Evolutionary conservation across 352 stramenopile genomes (phyloP).

Genomic region (Phytophthora megakarya): DNA sequence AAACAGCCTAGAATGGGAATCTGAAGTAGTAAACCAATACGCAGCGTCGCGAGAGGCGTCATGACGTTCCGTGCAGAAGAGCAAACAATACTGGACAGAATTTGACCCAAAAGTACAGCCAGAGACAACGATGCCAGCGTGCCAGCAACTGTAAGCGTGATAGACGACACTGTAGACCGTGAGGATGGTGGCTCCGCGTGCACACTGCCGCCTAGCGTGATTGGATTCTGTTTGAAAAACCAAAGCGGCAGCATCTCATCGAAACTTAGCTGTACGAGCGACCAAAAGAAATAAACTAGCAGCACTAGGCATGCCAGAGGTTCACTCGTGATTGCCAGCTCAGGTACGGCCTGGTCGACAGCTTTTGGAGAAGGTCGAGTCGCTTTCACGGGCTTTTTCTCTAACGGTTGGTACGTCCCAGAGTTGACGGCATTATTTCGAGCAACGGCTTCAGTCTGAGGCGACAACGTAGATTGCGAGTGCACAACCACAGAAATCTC

Average conservation of each 20-base stretch:
- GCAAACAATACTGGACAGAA: conserved; percentile 57
- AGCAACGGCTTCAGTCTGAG: conserved; percentile 49
- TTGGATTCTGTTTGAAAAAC: conserved; percentile 76
- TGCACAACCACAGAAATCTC: conserved; percentile 78
- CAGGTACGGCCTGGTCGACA: conserved; percentile 31
- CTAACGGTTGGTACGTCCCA: conserved; percentile 32
- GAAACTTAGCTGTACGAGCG: conserved; percentile 73
- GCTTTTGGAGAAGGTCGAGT: conserved; percentile 25
- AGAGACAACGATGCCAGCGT: conserved; percentile 59
- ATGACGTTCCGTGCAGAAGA: conserved; percentile 59
- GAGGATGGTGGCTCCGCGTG: conserved; percentile 44
- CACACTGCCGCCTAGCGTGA: conserved; percentile 42
- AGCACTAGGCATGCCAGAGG: conserved; percentile 72
- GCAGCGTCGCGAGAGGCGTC: conserved; percentile 78
- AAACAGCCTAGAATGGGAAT: conserved; percentile 72
- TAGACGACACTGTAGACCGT: conserved; percentile 49
- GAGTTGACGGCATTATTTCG: conserved; percentile 22
- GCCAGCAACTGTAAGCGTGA: conserved; percentile 62
- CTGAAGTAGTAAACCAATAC: conserved; percentile 77
- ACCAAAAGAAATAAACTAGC: conserved; percentile 74
- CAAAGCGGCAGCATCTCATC: conserved; percentile 81
- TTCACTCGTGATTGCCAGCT: conserved; percentile 70
- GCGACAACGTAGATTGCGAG: conserved; percentile 46
- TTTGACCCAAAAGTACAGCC: conserved; percentile 55
- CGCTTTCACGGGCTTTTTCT: conserved; percentile 34